These are phyloP conservation scores for Fusarium begoniae DNA, from an alignment of 2,329 filamentous ascomycete genomes.

Conservation along the genomic window DNA sequence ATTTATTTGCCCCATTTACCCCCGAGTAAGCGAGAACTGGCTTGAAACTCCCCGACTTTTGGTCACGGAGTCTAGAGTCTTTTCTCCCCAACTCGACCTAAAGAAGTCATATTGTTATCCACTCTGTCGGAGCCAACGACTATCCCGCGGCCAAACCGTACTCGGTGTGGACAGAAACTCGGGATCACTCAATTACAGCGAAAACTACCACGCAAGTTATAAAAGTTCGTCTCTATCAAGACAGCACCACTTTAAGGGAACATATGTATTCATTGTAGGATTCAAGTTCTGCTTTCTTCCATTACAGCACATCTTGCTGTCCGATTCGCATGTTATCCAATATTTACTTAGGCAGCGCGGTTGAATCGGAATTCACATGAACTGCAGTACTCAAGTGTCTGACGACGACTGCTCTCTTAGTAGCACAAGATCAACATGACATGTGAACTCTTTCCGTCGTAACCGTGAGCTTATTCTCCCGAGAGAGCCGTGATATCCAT, in stretches of 20 bases:
- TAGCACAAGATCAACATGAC: conserved; percentile 3
- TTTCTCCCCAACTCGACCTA: background rate
- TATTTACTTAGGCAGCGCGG: background rate
- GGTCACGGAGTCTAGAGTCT: background rate
- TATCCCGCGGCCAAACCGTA: background rate
- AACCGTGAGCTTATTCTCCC: conserved; percentile 11
- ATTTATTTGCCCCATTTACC: conserved; percentile 13
- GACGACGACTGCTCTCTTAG: background rate
- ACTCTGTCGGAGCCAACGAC: conserved; percentile 7
- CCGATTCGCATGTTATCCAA: background rate
- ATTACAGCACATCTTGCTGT: background rate
- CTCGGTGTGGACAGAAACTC: background rate
- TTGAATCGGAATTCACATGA: background rate
- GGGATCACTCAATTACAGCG: background rate
- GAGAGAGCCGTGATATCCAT: conserved; percentile 17
- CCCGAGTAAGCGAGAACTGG: conserved; percentile 16
- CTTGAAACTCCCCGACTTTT: conserved; percentile 21
- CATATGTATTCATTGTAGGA: background rate
- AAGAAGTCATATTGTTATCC: conserved; percentile 2
- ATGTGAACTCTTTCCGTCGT: conserved; percentile 1
- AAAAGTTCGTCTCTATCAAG: background rate
- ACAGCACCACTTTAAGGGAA: background rate
- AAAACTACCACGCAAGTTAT: background rate
- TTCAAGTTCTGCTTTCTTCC: background rate
- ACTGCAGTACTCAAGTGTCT: background rate